Evolutionary conservation across 441 rosid genomes (phyloP).

Genomic region (Sinapis alba): DNA sequence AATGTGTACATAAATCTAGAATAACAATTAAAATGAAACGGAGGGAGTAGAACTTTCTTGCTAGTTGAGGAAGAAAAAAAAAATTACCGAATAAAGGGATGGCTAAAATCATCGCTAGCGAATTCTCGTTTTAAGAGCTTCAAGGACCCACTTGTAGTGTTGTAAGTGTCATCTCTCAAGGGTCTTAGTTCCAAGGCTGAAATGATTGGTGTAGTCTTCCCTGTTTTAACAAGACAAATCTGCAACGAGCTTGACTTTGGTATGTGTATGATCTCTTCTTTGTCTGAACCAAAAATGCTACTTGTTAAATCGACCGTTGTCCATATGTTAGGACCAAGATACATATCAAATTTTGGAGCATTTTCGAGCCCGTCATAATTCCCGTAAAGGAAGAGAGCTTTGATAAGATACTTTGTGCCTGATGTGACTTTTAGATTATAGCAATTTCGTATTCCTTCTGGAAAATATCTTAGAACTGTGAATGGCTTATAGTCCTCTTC

Average conservation of each 20-base stretch:
- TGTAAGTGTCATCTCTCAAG: constrained; percentile 37
- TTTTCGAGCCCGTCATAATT: constrained; percentile 40
- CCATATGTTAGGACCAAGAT: constrained; percentile 48
- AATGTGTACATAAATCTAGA: too few relatives aligned
- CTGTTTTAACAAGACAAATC: constrained; percentile 45
- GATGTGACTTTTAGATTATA: constrained; percentile 36
- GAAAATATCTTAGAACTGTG: constrained; percentile 46
- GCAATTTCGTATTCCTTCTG: constrained; percentile 49
- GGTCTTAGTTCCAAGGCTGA: constrained; percentile 55
- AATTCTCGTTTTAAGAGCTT: constrained; percentile 10
- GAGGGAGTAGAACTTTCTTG: too few relatives aligned
- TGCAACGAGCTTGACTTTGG: constrained; percentile 22
- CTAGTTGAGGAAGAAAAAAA: too few relatives aligned
- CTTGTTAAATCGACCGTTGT: constrained; percentile 19
- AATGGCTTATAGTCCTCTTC: constrained; percentile 31
- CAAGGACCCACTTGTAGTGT: constrained; percentile 35
- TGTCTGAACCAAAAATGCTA: not conserved
- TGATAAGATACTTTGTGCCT: constrained; percentile 33
- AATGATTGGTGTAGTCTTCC: constrained; percentile 47
- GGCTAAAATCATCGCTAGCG: too few relatives aligned
- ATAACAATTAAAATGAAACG: too few relatives aligned
- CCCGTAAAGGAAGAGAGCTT: constrained; percentile 47
- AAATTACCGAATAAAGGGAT: too few relatives aligned
- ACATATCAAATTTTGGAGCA: constrained; percentile 40
- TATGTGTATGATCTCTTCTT: constrained; percentile 44